phyloP scores from a whole-genome alignment of 2,329 filamentous ascomycete genomes.

The Cladophialophora exuberans region DNA sequence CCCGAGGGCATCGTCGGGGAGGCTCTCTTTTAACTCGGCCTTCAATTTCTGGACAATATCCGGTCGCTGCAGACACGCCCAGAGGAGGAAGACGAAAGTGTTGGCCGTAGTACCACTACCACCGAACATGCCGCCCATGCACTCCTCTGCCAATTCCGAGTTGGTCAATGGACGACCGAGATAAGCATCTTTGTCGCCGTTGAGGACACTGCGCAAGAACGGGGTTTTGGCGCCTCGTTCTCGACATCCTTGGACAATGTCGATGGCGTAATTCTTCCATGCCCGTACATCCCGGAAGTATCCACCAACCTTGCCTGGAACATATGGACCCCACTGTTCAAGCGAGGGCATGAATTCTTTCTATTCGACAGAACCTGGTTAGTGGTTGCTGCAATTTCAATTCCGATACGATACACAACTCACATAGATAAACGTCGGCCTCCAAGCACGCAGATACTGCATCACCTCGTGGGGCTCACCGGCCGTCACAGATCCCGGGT shows the following conservation, averaged over 20 bases:
- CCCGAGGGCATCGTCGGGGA: slow-evolving; percentile 1
- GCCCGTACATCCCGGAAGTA: slow-evolving; percentile 17
- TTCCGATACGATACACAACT: not conserved
- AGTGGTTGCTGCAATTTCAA: too few species aligned
- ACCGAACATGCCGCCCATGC: slow-evolving; percentile 23
- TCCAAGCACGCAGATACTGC: slow-evolving; percentile 14
- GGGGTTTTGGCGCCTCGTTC: slow-evolving; percentile 9
- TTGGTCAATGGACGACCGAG: slow-evolving; percentile 15
- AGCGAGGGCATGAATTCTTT: slow-evolving; percentile 19
- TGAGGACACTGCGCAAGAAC: slow-evolving; percentile 10
- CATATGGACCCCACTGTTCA: slow-evolving; percentile 16
- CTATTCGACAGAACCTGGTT: not conserved
- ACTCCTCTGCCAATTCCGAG: slow-evolving; percentile 19
- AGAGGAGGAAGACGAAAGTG: slow-evolving; percentile 19
- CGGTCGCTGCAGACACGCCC: slow-evolving; percentile 2
- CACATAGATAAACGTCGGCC: slow-evolving; percentile 21
- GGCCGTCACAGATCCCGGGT: slow-evolving; percentile 12
- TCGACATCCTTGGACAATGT: slow-evolving; percentile 6
- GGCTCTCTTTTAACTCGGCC: slow-evolving; percentile 9
- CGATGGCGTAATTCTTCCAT: slow-evolving; percentile 6
- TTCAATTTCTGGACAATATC: slow-evolving; percentile 6
- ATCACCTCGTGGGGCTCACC: slow-evolving; percentile 14
- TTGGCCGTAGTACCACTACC: slow-evolving; percentile 22
- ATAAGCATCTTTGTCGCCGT: slow-evolving; percentile 7
- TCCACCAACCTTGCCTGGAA: slow-evolving; percentile 13